Percentiles rank a stretch among this genome's conserved stretches.
Evolutionary conservation across 805 yeast genomes (phyloP).

Genomic region (Cephaloascus fragrans): DNA sequence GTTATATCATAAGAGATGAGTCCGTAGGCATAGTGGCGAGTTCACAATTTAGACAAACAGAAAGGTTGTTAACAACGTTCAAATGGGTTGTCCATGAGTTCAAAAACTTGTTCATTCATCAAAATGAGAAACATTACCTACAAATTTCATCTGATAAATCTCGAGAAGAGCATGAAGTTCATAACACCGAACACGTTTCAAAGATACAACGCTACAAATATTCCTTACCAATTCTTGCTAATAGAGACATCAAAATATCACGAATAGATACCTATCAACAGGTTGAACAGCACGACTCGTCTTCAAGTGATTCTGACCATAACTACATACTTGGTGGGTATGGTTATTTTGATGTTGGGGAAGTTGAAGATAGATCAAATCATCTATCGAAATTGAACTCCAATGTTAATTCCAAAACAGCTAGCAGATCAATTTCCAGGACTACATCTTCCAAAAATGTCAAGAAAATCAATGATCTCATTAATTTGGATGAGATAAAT

Average conservation of each 20-base stretch:
- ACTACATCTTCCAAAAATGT: conserved; percentile 9
- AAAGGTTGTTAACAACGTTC: conserved; percentile 42
- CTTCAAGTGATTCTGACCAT: conserved; percentile 4
- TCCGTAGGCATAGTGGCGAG: conserved; percentile 43
- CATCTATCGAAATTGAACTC: conserved; percentile 5
- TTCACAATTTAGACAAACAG: conserved; percentile 53
- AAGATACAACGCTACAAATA: conserved; percentile 15
- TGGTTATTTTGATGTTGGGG: conserved; percentile 52
- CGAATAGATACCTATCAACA: conserved; percentile 1
- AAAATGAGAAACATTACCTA: neutral
- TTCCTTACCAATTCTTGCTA: conserved; percentile 1
- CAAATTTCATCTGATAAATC: neutral
- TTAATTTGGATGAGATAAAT: too few species aligned
- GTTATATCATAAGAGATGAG: conserved; percentile 44
- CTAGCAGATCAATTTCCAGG: conserved; percentile 14
- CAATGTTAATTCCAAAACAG: conserved; percentile 11
- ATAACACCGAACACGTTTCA: conserved; percentile 19
- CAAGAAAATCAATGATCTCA: too few species aligned
- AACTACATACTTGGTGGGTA: conserved; percentile 44
- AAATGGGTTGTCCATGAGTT: conserved; percentile 40
- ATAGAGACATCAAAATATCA: neutral
- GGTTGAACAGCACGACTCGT: neutral
- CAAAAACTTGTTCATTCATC: conserved; percentile 12
- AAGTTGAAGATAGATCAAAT: conserved; percentile 36
- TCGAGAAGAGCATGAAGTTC: conserved; percentile 17